These are phyloP conservation scores for Ostreobium quekettii DNA, from an alignment of 139 green algal genomes.

Conservation along the genomic window DNA sequence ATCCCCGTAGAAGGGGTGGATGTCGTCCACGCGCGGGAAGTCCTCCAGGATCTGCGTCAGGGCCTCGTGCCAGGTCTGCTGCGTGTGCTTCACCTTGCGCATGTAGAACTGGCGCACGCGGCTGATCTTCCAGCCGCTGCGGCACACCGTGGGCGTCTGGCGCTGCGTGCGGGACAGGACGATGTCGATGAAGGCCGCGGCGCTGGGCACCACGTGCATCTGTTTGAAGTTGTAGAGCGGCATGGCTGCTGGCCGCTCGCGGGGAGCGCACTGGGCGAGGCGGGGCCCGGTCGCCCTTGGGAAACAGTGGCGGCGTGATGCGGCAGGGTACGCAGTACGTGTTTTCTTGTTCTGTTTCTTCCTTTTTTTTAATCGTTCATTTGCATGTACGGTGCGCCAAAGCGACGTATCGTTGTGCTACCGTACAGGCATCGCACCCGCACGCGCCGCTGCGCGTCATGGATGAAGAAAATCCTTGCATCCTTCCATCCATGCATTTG, in stretches of 20 bases:
- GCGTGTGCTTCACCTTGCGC: constrained; percentile 89
- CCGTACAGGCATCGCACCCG: no score
- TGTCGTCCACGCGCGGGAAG: constrained; percentile 92
- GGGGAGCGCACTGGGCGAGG: no score
- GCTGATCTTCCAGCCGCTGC: constrained; percentile 91
- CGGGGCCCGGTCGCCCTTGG: no score
- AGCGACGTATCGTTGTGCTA: no score
- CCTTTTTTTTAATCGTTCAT: no score
- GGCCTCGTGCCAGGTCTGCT: constrained; percentile 89
- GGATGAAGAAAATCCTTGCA: no score
- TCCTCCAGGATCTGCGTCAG: constrained; percentile 89
- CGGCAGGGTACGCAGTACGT: no score
- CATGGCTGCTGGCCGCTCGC: constrained; percentile 39
- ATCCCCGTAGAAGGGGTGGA: constrained; percentile 98
- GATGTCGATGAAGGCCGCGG: constrained; percentile 97
- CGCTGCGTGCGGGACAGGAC: constrained; percentile 93
- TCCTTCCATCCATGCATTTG: no score
- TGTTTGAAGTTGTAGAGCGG: constrained; percentile 92
- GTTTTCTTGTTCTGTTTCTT: no score
- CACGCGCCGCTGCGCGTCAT: no score
- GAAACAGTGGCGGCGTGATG: no score
- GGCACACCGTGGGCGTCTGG: constrained; percentile 94
- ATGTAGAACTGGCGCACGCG: constrained; percentile 99
- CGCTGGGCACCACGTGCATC: constrained; percentile 82
- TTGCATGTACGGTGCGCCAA: no score